Conservation (phyloP, 306 rosid genomes). For the Dryas alaskensis region DNA sequence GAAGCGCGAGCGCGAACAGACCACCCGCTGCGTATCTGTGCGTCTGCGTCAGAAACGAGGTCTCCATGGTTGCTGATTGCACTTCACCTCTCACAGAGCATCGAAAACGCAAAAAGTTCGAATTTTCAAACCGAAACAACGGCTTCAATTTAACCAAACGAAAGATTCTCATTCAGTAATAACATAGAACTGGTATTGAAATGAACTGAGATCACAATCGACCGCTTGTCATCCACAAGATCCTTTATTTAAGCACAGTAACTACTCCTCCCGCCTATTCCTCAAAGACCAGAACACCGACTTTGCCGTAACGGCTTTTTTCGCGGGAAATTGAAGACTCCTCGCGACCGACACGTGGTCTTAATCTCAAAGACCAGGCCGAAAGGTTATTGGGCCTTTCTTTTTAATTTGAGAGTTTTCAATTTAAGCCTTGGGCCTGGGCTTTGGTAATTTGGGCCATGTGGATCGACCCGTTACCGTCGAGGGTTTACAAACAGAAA, state of each 20-base stretch:
- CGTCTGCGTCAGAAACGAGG: constrained; percentile 34
- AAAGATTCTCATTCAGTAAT: constrained; percentile 8
- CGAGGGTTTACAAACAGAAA: neutral
- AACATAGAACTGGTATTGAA: neutral
- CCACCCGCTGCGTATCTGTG: constrained; percentile 49
- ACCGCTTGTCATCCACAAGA: too few species aligned
- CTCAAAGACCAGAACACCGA: too few species aligned
- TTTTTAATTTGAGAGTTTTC: too few species aligned
- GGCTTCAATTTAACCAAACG: neutral
- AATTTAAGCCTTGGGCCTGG: neutral
- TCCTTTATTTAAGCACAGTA: neutral
- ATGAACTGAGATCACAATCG: neutral
- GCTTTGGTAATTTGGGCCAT: neutral
- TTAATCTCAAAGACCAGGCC: too few species aligned
- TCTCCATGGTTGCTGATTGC: constrained; percentile 27
- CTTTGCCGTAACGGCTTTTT: too few species aligned
- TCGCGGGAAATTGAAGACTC: too few species aligned
- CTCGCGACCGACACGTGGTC: too few species aligned
- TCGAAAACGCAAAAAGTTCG: neutral
- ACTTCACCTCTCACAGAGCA: neutral
- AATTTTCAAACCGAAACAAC: neutral
- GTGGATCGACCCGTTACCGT: neutral
- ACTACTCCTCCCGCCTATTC: neutral
- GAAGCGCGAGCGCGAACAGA: constrained; percentile 48
- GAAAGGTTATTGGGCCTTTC: too few species aligned